Evolutionary conservation across 2,329 filamentous ascomycete genomes (phyloP), one percentile per base, ranked within the genome.

Genomic region (Pseudogymnoascus sp.): DNA sequence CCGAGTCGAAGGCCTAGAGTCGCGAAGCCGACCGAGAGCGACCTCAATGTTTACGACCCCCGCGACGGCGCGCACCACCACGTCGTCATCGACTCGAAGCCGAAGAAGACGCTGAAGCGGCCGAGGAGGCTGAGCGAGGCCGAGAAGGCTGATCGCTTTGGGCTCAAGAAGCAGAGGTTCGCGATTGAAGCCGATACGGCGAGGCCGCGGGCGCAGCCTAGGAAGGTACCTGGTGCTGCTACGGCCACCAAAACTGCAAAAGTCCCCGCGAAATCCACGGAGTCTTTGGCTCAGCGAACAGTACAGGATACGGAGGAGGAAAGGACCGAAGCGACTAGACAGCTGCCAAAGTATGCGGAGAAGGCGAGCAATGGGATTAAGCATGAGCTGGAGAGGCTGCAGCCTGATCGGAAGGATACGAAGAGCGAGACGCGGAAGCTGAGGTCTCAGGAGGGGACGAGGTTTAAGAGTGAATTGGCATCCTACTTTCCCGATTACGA

Each of bases 401-500:
- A 86, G 70, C 80, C 82, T 37, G 75, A 72, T 24, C 8, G 19
- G 40, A 29, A 19, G 38, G 75, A 63, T 24, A 68, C 64, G 66
- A 77, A 78, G 69, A 79, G 86, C 65, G 87, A 90, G 68, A 88
- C 84, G 74, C 79, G 93, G 71, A 93, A 91, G 73, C 79, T 97
- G 73, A 85, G 93, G 66, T 96, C 91, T 61, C 90, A 96, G 71
- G 91, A 96, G 70, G 89, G 88, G 10, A 88, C 88, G 61, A 83
- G 91, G 69, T 88, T 92, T 77, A 96, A 96, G 81, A 97, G 92
- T 76, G 93, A 97, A 72, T 81, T 97, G 65, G 88, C 92, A 38
- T 84, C 86, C 59, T 97, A 96, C 77, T 97, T 97, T 72, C 87
- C 90, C 61, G 93, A 96, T 72, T 97, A 96, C 75, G 93, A 97